Conservation (phyloP, 2,329 filamentous ascomycete species). For the Pseudofabraea citricarpa region DNA sequence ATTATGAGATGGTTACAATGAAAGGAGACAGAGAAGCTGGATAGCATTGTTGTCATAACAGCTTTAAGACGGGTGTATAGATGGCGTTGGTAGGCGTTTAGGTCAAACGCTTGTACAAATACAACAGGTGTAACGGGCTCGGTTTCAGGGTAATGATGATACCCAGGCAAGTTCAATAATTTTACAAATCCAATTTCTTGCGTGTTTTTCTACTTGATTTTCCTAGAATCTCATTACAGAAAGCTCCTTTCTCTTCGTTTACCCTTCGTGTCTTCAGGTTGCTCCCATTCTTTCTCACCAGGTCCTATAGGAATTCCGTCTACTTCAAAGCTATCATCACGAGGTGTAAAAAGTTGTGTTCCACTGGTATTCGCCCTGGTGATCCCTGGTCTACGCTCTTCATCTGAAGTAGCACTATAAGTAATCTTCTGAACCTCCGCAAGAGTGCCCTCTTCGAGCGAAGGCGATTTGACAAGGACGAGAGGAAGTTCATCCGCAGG, state of each 20-base stretch:
- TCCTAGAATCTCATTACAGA: not conserved
- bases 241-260: constrained; percentile 19
- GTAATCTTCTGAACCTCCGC: too few species aligned
- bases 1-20: constrained; percentile 63
- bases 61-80: constrained; percentile 6
- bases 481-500: constrained; percentile 9
- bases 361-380: constrained; percentile 22
- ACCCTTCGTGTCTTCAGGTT: constrained; percentile 7
- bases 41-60: not conserved
- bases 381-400: constrained; percentile 9
- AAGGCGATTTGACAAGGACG: not conserved
- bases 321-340: constrained; percentile 22
- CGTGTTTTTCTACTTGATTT: not conserved
- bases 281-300: constrained; percentile 15
- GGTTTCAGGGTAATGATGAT: constrained; percentile 2
- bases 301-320: constrained; percentile 24
- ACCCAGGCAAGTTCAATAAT: constrained; percentile 10
- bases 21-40: constrained; percentile 29
- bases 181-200: constrained; percentile 11
- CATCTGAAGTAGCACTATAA: too few species aligned
- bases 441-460: too few species aligned
- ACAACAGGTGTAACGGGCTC: not conserved
- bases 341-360: constrained; percentile 23
- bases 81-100: constrained; percentile 17
- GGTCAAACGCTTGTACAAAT: not conserved